Evolutionary conservation across 805 yeast species (phyloP).

Genomic region (Maudiozyma turicensis): DNA sequence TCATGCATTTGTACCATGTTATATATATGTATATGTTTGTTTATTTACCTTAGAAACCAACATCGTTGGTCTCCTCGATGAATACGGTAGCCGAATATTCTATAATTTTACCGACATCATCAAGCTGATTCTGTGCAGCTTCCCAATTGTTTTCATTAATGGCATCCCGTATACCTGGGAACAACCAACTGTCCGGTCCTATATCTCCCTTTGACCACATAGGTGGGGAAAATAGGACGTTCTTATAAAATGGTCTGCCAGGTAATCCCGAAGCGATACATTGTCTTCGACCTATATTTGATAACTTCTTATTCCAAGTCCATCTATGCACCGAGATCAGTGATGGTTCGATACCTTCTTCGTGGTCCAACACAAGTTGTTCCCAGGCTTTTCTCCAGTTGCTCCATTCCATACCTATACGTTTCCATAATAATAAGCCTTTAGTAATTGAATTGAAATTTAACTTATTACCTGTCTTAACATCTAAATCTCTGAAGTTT

Average conservation of each 20-base stretch:
- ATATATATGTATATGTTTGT: neutral
- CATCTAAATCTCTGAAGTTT: slow-evolving; percentile 37
- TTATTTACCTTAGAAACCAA: neutral
- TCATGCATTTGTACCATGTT: neutral
- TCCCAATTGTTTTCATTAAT: slow-evolving; percentile 40
- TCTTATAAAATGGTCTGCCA: slow-evolving; percentile 55
- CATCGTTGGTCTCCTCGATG: slow-evolving; percentile 21
- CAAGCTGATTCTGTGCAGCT: slow-evolving; percentile 45
- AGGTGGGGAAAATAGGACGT: slow-evolving; percentile 62
- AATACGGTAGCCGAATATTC: slow-evolving; percentile 25
- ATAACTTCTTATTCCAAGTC: slow-evolving; percentile 69
- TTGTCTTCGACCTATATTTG: slow-evolving; percentile 45
- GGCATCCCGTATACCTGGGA: slow-evolving; percentile 70
- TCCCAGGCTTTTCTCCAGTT: slow-evolving; percentile 59
- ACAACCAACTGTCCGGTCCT: slow-evolving; percentile 37
- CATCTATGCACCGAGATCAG: slow-evolving; percentile 61
- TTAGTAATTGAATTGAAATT: slow-evolving; percentile 23
- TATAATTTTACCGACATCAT: slow-evolving; percentile 32
- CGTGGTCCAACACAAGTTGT: slow-evolving; percentile 37
- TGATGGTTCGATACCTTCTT: slow-evolving; percentile 62
- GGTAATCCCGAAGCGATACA: slow-evolving; percentile 36
- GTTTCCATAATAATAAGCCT: slow-evolving; percentile 33
- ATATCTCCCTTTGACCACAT: slow-evolving; percentile 41
- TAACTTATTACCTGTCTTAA: slow-evolving; percentile 16
- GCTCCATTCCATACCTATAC: slow-evolving; percentile 39